phyloP scores from a whole-genome alignment of 2,329 filamentous ascomycete genomes.

The Ophiostoma sp. region DNA sequence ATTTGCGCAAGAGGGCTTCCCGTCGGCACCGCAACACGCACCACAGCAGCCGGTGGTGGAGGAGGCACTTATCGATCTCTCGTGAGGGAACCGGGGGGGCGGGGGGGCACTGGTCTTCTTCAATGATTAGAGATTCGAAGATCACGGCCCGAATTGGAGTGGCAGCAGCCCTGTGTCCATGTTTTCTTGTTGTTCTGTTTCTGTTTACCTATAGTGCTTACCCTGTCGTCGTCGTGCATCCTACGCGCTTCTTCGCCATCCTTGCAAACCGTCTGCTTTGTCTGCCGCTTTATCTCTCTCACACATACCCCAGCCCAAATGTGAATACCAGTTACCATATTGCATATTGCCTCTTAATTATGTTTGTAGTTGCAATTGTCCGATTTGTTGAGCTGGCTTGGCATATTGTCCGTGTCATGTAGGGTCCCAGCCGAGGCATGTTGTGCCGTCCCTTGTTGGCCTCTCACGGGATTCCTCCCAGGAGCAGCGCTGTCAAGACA shows the following conservation, averaged over 20 bases:
- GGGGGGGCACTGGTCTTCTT: neutral
- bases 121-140: neutral
- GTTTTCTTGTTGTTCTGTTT: neutral
- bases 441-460: no score
- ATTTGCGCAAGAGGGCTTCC: slow-evolving; percentile 59
- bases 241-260: neutral
- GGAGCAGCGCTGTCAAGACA: neutral
- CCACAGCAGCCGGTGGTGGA: slow-evolving; percentile 58
- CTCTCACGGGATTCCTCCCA: neutral
- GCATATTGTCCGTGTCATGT: neutral
- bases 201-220: neutral
- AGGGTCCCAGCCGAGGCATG: neutral
- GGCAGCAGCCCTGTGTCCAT: neutral
- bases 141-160: neutral
- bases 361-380: no score
- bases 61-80: slow-evolving; percentile 73
- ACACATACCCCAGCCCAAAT: slow-evolving; percentile 12
- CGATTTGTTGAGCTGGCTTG: no score
- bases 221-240: neutral
- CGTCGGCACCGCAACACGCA: slow-evolving; percentile 58
- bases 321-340: neutral
- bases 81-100: neutral
- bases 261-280: neutral
- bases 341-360: neutral
- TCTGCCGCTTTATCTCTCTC: neutral